Base-by-base conservation (phyloP, 768 basidiomycete genomes). In the Boletus sp. region DNA sequence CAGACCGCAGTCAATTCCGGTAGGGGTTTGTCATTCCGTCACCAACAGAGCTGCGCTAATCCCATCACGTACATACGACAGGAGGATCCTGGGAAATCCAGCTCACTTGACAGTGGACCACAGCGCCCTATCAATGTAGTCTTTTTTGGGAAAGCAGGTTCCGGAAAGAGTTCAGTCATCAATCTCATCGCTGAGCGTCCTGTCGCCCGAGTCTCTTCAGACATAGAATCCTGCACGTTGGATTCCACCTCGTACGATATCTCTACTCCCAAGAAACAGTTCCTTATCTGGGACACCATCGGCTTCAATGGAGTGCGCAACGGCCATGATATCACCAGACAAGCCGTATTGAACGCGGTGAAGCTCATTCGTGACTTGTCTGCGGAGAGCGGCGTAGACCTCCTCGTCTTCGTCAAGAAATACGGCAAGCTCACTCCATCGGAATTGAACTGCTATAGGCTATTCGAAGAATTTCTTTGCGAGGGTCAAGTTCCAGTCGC, bases 401-500 rank as follows among this genome's bases (percentile, higher is more conserved):
- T 77, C 8, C 66, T 77, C 1, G 55, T 74, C 4, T 74, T 67
- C 47, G 60, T 63, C 53, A 68, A 70, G 58, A 60, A 63, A 8
- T 56, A 54, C 0, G 64, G 71, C 1, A 57, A 64, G 44, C 61
- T 73, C 47, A 67, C 58, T 34, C 57, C 57, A 14, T 53, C 64
- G 2, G 52, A 63, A 23, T 33, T 54, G 35, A 54, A 64, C n/a
- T 68, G 62, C 51, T 76, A 68, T 58, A 48, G 40, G 29, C 27
- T 71, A 1, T 71, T 73, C 47, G 46, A 62, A 19, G 63, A 73
- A 15, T 59, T 69, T 19, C 66, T 76, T 29, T 75, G 73, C 50
- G 54, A 56, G 10, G 40, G 56, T 13, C 32, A 58, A 17, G 74
- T 75, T 1, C 72, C 75, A 0, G 64, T 70, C 21, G 63, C 70